Evolutionary conservation across 139 green algal species (phyloP), one percentile per base, ranked within the genome.

Genomic region (Picochlorum costavermella): DNA sequence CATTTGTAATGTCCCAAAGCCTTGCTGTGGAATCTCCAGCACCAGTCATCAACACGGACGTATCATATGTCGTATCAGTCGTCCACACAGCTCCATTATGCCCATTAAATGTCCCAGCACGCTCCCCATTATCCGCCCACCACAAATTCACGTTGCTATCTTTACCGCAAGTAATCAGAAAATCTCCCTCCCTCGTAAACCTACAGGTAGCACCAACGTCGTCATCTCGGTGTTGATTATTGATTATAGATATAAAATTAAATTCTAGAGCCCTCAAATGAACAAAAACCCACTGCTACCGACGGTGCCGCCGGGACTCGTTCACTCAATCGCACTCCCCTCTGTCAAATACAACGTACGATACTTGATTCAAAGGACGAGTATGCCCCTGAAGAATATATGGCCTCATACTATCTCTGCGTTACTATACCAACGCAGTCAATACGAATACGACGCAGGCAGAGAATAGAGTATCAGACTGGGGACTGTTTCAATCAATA

Each of bases 161-260:
- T 77, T 97, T 99, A 31, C 87, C 94, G 60, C 90, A 97, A 20
- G 73, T 92, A 29, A 99, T 80, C 1, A 99, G 63, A 23, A 99
- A 73, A 68, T 99, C 94, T 12, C 94, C 94, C 48, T 99, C 94
- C 0, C 74, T 63, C 65, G 98, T 99, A 82, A 92, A 99, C 72
- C 87, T 95, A 77, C 71, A 72, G 26, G 17, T 5, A 45, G 13
- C 12, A 45, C 25, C 10, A 44, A 40, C 33, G 11, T 6, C 33
- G 11, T 40, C 9, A 40, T 40, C 33, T 40, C 33, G 33, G 11
- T 40, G 33, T 6, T 8, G 9, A 13, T 0, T 40, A 23, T 55
- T 11, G 46, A 55, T 26, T n/a, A 3, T 10, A 28, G 46, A 62
- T 56, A 12, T 44, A 62, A 40, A 40, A 40, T 40, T 40, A 13